Base-by-base conservation (phyloP, 2,329 filamentous ascomycete species). In the Diaporthe longicolla region DNA sequence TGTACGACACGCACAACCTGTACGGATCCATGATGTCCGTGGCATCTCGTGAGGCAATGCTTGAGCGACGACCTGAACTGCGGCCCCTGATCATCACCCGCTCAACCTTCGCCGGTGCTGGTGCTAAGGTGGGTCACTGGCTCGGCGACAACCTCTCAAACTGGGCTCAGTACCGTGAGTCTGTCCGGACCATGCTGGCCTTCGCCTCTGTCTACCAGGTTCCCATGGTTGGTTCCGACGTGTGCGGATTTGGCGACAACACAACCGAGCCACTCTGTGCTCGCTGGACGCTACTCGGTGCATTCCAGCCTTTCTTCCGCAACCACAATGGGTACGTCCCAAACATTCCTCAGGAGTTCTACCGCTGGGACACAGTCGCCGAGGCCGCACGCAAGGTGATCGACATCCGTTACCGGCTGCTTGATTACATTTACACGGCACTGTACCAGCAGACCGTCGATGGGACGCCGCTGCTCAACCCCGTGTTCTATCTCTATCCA, bases 391-490 rank as follows among this genome's bases (percentile, higher is more conserved):
- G 86, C 71, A 92, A 90, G 77, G 91, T 89, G 48, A 93, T 95
- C 77, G 89, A 89, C 70, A 91, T 90, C 74, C 88, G 93, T 29
- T 95, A 95, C 83, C 87, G 87, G 29, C 85, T 95, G 3, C 85
- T 95, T 17, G 93, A 94, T 80, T 95, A 95, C 83, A 87, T 93
- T 74, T 95, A 95, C 85, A 94, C 93, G 1, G 90, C 90, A 0
- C 84, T 94, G 76, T 86, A 92, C 79, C 82, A 83, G 70, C 92
- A 94, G 81, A 88, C 86, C 19, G 79, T 85, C 21, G 89, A 88
- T 57, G 93, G 93, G 68, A 90, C 88, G 1, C 93, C 93, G 0
- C 84, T 91, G 76, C 82, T 94, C 65, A 91, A 89, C 81, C 93
- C 93, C 0, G 81, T 94, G 74, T 94, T 93, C 83, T 95, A 91